A percentile compares a stretch with the other conserved stretches of the same genome.
phyloP scores from a whole-genome alignment of 129 eudicot species.

The Artemisia annua region DNA sequence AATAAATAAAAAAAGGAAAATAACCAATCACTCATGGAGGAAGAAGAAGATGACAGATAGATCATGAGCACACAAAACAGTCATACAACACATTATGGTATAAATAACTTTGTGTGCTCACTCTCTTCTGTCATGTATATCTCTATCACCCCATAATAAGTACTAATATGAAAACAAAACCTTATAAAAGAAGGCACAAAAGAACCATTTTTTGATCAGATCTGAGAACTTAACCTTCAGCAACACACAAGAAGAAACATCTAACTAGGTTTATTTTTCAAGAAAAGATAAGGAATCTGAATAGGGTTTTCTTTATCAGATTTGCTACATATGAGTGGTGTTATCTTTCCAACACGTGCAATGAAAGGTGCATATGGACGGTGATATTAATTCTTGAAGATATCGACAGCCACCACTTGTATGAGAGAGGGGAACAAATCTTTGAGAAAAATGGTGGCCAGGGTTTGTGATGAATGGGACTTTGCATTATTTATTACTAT shows the following conservation, averaged over 20 bases:
- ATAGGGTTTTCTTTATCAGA: too few relatives aligned
- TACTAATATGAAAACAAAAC: neutral
- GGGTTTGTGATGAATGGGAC: too few relatives aligned
- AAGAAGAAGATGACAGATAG: neutral
- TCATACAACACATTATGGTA: neutral
- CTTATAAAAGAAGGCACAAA: neutral
- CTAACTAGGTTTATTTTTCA: neutral
- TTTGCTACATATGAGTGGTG: too few relatives aligned
- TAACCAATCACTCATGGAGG: neutral
- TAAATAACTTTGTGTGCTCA: neutral
- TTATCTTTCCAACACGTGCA: too few relatives aligned
- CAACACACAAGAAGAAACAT: neutral
- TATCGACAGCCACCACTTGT: too few relatives aligned
- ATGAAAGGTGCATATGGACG: too few relatives aligned
- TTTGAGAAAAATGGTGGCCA: too few relatives aligned
- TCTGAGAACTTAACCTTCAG: neutral
- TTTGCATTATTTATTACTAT: too few relatives aligned
- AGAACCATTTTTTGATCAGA: neutral
- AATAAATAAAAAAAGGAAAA: neutral
- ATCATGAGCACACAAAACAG: neutral
- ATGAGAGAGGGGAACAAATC: too few relatives aligned
- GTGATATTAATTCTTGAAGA: too few relatives aligned
- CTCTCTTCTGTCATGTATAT: constrained; percentile 1
- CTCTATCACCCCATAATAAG: neutral
- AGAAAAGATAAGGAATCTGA: neutral